Percentiles rank a stretch among this genome's conserved stretches.
Evolutionary conservation across 139 green algal genomes (phyloP).

Genomic region (Zygnema circumcarinatum): DNA sequence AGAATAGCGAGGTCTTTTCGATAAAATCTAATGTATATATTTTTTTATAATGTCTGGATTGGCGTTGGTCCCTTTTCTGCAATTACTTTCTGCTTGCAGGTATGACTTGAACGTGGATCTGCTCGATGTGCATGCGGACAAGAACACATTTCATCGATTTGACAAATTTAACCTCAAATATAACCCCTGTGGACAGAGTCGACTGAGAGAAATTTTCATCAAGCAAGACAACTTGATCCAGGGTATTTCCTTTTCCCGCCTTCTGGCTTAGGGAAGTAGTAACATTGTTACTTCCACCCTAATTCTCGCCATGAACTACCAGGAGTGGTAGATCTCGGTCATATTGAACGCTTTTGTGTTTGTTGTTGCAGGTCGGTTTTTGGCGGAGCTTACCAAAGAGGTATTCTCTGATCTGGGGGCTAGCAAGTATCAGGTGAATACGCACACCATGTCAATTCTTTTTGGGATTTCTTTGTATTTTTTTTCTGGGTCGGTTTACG

Average conservation of each 20-base stretch:
- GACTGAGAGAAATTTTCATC: conserved; percentile 99
- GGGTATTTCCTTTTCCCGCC: conserved; percentile 27
- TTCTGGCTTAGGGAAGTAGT: too few species aligned
- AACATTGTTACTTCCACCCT: too few species aligned
- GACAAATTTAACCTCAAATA: conserved; percentile 94
- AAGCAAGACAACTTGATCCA: conserved; percentile 87
- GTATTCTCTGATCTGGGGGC: conserved; percentile 82
- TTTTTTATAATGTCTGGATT: too few species aligned
- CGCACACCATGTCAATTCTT: not conserved
- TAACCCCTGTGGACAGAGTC: conserved; percentile 96
- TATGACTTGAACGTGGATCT: conserved; percentile 98
- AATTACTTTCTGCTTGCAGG: too few species aligned
- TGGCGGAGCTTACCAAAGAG: conserved; percentile 97
- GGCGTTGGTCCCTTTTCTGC: too few species aligned
- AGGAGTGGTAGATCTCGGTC: too few species aligned
- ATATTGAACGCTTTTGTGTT: too few species aligned
- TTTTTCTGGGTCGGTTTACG: too few species aligned
- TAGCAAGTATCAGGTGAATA: conserved; percentile 68
- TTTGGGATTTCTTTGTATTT: too few species aligned
- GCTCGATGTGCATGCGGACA: conserved; percentile 99
- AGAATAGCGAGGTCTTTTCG: too few species aligned
- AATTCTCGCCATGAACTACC: too few species aligned
- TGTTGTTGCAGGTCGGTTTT: conserved; percentile 72
- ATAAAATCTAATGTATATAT: too few species aligned
- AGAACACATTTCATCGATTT: conserved; percentile 97